Evolutionary conservation across 2,329 filamentous ascomycete genomes (phyloP), one percentile per base, ranked within the genome.

Genomic region (Alternaria arbusti): DNA sequence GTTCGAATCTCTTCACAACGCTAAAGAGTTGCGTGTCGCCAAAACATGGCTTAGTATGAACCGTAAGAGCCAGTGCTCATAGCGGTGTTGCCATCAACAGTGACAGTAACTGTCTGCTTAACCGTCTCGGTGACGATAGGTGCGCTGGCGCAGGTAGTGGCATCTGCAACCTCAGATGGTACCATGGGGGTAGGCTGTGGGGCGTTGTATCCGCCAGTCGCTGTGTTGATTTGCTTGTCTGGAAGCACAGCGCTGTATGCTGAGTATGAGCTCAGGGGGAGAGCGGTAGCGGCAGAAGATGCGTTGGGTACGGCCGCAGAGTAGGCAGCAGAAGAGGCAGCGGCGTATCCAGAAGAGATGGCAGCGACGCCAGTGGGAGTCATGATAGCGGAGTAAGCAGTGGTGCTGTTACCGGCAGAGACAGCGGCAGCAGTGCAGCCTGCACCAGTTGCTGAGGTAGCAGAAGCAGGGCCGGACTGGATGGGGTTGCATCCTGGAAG

Each of bases 401-500:
- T 36, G 11, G 54, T 54, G 13, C 57, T 56, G 22, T 54, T 66
- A 17, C 45, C 57, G 6, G 44, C 64, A 23, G 66, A 55, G n/a
- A 60, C 47, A 23, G 67, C 44, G 47, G 70, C 59, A 43, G 71
- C 72, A 43, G 59, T 66, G 60, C 76, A 79, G 15, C 68, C 73
- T 17, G 70, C 64, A 9, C 76, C 77, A 58, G 72, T 66, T 25
- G 58, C 73, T 8, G 32, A 23, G 8, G 72, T 78, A 15, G 78
- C 78, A 26, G 62, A 64, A 22, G 70, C 74, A 45, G 78, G 78
- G 3, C 78, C 78, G 52, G 69, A 65, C 63, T 80, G 78, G 26
- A 80, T 59, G n/a, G 78, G 77, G 59, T 80, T 80, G 73, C 78
- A 80, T 22, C 78, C 78, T 36, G 78, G 78, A 8, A 80, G 76